These are phyloP conservation scores for Russula compacta DNA, from an alignment of 768 basidiomycete genomes.

Conservation along the genomic window DNA sequence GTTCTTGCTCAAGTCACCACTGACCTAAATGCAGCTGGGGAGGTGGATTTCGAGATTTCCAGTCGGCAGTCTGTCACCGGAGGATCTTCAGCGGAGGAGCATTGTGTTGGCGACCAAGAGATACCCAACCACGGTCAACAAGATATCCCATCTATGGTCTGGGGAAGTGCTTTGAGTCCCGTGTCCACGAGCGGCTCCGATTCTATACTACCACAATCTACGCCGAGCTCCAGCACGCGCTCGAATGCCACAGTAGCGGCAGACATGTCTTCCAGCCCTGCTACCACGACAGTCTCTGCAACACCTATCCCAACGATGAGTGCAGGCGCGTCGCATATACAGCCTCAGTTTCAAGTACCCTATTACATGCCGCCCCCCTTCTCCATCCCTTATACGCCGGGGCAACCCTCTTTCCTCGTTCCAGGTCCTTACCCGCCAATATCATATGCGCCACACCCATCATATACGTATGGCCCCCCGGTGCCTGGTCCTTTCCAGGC, in stretches of 20 bases:
- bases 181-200: constrained; percentile 1
- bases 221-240: background rate
- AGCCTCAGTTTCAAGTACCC: constrained; percentile 23
- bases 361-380: constrained; percentile 34
- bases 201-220: constrained; percentile 1
- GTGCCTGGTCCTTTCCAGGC: background rate
- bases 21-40: background rate
- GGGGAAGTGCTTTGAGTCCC: constrained; percentile 6
- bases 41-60: background rate
- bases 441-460: constrained; percentile 20
- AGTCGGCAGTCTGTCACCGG: background rate
- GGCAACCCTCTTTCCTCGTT: constrained; percentile 19
- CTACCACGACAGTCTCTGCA: background rate
- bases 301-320: background rate
- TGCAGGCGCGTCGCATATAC: constrained; percentile 22
- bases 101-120: background rate
- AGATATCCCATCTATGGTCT: background rate
- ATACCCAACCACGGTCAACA: background rate
- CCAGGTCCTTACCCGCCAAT: constrained; percentile 23
- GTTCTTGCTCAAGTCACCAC: background rate
- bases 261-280: constrained; percentile 3
- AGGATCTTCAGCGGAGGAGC: background rate
- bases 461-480: constrained; percentile 8
- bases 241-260: background rate
- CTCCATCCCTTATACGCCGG: constrained; percentile 24